Evolutionary conservation across 2,329 filamentous ascomycete species (phyloP), one percentile per base, ranked within the genome.

Genomic region (Apiospora phragmitis): DNA sequence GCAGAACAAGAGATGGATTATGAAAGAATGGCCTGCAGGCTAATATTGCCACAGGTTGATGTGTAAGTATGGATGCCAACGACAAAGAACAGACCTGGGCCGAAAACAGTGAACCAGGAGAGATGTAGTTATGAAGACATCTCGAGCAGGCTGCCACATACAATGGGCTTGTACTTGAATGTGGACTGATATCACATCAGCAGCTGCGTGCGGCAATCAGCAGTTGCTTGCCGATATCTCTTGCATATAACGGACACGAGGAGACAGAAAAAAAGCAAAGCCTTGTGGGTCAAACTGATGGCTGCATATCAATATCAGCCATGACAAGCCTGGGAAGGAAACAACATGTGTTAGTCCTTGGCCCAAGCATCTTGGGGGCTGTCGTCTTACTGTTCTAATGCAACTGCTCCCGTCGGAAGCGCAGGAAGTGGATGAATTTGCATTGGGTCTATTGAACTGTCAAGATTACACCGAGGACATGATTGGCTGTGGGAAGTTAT

Each of bases 141-240:
- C 3, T 38, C 55, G 24, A 38, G 55, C 55, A 38, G 55, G 55
- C 55, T 62, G 55, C 21, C 3, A 21, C 55, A 12, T 62, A 12
- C 32, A 38, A 24, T 38, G 32, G 32, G 21, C 51, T 59, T 35
- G 29, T 35, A 29, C 29, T 59, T 32, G 29, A 1, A 35, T 21
- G 29, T 59, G 51, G 51, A 59, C 51, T 59, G 55, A 62, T 62
- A 62, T 24, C 18, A 62, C 55, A 38, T 62, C 55, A 62, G 51
- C 55, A 62, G 51, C 51, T 59, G 29, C 38, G 55, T n/a, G 32
- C 38, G 55, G 32, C 32, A 62, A 32, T 62, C 38, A 32, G 32
- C 32, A 62, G 55, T 62, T 62, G 32, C 16, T 62, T 38, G 21
- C 21, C 32, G 4, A 38, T 62, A 38, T 38, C 18, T 62, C 9